These are phyloP conservation scores for Mycena capillaripes DNA, from an alignment of 768 basidiomycete genomes.

Conservation along the genomic window DNA sequence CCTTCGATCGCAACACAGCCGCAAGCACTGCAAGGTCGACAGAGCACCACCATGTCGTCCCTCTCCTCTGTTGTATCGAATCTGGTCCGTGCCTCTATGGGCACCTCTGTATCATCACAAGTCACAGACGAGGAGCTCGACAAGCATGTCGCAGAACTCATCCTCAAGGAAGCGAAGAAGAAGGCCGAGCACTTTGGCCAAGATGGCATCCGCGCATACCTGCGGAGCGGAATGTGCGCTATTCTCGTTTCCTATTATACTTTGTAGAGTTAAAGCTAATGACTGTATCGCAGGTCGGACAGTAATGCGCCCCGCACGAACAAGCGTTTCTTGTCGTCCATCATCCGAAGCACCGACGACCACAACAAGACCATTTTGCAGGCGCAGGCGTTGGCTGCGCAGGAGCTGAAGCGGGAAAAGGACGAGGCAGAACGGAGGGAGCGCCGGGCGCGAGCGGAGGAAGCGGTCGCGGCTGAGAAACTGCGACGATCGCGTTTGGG, in stretches of 20 bases:
- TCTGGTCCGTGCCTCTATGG: constrained; percentile 86
- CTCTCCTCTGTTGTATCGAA: constrained; percentile 89
- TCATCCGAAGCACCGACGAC: constrained; percentile 95
- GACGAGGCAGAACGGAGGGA: constrained; percentile 77
- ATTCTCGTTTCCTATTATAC: not conserved
- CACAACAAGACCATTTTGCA: constrained; percentile 91
- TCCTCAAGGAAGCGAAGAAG: constrained; percentile 93
- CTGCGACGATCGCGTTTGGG: constrained; percentile 50
- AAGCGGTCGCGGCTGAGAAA: constrained; percentile 79
- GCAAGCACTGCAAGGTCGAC: not conserved
- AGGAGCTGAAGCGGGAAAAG: constrained; percentile 77
- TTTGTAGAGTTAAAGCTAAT: not conserved
- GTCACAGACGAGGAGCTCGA: constrained; percentile 91
- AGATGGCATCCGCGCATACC: constrained; percentile 85
- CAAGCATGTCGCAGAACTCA: constrained; percentile 90
- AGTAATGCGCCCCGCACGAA: constrained; percentile 83
- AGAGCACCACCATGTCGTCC: constrained; percentile 51
- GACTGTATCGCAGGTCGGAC: constrained; percentile 62
- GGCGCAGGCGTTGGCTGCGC: constrained; percentile 79
- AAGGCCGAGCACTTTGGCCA: constrained; percentile 86
- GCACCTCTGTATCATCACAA: constrained; percentile 66
- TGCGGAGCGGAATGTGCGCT: constrained; percentile 66
- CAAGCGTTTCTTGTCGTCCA: constrained; percentile 85
- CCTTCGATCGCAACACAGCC: not conserved
- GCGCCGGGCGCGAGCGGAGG: constrained; percentile 76